Percentiles rank a stretch among this genome's conserved stretches.
These are phyloP conservation scores for Papiliotrema nemorosa DNA, from an alignment of 1,284 basidiomycete species.

Conservation along the genomic window DNA sequence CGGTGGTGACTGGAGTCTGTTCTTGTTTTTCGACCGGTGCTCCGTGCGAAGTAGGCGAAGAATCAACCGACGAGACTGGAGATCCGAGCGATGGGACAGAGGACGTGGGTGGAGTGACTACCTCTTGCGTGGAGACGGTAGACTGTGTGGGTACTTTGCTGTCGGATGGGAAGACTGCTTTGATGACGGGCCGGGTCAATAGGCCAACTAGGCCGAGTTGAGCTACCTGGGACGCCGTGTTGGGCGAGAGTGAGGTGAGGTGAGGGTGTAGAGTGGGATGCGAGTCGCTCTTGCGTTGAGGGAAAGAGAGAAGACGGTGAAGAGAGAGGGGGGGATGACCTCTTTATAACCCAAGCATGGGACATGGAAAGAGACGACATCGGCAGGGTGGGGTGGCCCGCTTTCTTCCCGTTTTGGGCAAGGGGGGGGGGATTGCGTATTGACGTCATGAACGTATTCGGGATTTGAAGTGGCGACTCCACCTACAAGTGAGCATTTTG, in stretches of 20 bases:
- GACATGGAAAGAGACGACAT: too few relatives aligned
- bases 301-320: too few relatives aligned
- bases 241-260: constrained; percentile 10
- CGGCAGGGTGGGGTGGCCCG: too few relatives aligned
- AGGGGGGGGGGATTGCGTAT: too few relatives aligned
- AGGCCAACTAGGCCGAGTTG: constrained; percentile 46
- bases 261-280: neutral
- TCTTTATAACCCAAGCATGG: too few relatives aligned
- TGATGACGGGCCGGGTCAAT: constrained; percentile 43
- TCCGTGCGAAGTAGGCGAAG: constrained; percentile 11
- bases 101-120: neutral
- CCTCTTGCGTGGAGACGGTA: constrained; percentile 3
- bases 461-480: too few relatives aligned
- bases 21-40: constrained; percentile 4
- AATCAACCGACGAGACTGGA: constrained; percentile 6
- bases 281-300: too few relatives aligned
- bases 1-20: neutral
- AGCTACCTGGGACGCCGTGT: constrained; percentile 36
- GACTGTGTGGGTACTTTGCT: constrained; percentile 7
- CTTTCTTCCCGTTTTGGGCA: too few relatives aligned
- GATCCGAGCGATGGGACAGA: neutral
- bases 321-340: too few relatives aligned
- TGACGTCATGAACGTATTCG: too few relatives aligned
- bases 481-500: too few relatives aligned
- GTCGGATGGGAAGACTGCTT: constrained; percentile 40